These are phyloP conservation scores for Penicillium pancosmium DNA, from an alignment of 495 filamentous ascomycete genomes.

Conservation along the genomic window DNA sequence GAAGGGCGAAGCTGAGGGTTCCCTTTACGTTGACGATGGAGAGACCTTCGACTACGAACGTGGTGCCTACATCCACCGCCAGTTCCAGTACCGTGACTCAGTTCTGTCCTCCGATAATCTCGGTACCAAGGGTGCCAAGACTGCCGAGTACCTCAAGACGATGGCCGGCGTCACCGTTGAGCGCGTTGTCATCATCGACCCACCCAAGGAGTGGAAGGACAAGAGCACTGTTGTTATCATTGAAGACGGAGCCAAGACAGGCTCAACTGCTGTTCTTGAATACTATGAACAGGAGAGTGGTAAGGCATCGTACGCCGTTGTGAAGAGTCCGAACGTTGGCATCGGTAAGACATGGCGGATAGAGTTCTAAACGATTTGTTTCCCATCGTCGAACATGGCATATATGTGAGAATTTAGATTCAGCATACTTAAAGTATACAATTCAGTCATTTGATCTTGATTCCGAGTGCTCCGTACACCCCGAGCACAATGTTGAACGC, in stretches of 20 bases:
- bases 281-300: slow-evolving; percentile 60
- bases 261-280: slow-evolving; percentile 56
- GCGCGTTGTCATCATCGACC: slow-evolving; percentile 79
- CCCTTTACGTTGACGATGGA: slow-evolving; percentile 90
- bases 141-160: slow-evolving; percentile 70
- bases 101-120: slow-evolving; percentile 53
- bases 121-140: slow-evolving; percentile 59
- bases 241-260: slow-evolving; percentile 66
- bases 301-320: slow-evolving; percentile 76
- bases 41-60: slow-evolving; percentile 86
- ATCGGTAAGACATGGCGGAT: slow-evolving; percentile 86
- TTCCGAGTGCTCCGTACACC: not conserved
- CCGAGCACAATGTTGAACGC: not conserved
- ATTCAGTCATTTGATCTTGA: slow-evolving; percentile 9
- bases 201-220: slow-evolving; percentile 69
- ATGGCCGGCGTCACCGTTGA: slow-evolving; percentile 81
- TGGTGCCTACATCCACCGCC: slow-evolving; percentile 84
- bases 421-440: slow-evolving; percentile 13
- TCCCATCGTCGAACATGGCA: slow-evolving; percentile 11
- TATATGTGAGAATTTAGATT: slow-evolving; percentile 15
- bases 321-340: slow-evolving; percentile 74
- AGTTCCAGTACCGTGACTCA: slow-evolving; percentile 63
- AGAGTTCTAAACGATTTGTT: slow-evolving; percentile 51
- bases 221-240: slow-evolving; percentile 69
- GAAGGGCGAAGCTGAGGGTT: slow-evolving; percentile 73